phyloP scores from a whole-genome alignment of 2,329 filamentous ascomycete genomes.

The Xylariales sp. region DNA sequence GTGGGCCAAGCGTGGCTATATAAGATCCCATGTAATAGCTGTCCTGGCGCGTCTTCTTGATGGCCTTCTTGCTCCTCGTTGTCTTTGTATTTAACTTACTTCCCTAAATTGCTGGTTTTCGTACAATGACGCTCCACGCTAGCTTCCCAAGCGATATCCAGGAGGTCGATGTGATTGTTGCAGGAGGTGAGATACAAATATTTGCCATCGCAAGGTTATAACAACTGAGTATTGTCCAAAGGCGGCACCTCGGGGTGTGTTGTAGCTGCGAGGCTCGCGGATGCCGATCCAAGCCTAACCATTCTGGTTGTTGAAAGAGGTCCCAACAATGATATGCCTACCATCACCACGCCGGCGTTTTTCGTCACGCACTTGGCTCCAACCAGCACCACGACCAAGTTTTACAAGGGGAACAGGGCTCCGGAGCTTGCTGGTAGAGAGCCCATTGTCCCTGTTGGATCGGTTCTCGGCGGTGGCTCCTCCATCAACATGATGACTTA shows the following conservation, averaged over 20 bases:
- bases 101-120: too few species aligned
- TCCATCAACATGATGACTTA: constrained; percentile 43
- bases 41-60: too few species aligned
- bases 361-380: constrained; percentile 9
- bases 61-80: too few species aligned
- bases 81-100: too few species aligned
- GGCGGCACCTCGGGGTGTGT: constrained; percentile 15
- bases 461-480: constrained; percentile 50
- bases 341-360: constrained; percentile 9
- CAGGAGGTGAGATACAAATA: not conserved
- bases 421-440: constrained; percentile 5
- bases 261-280: constrained; percentile 13
- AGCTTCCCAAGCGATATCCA: not conserved
- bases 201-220: not conserved
- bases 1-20: too few species aligned
- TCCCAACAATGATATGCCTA: constrained; percentile 7
- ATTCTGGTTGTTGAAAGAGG: constrained; percentile 14
- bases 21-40: too few species aligned
- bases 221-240: not conserved
- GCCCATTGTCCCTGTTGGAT: constrained; percentile 15
- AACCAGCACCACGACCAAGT: not conserved
- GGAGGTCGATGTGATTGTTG: constrained; percentile 1
- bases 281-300: constrained; percentile 13
- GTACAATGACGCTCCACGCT: constrained; percentile 1
- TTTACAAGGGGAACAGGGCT: constrained; percentile 6